Evolutionary conservation across 83 land plant genomes (phyloP).

Genomic region (Thuja plicata): DNA sequence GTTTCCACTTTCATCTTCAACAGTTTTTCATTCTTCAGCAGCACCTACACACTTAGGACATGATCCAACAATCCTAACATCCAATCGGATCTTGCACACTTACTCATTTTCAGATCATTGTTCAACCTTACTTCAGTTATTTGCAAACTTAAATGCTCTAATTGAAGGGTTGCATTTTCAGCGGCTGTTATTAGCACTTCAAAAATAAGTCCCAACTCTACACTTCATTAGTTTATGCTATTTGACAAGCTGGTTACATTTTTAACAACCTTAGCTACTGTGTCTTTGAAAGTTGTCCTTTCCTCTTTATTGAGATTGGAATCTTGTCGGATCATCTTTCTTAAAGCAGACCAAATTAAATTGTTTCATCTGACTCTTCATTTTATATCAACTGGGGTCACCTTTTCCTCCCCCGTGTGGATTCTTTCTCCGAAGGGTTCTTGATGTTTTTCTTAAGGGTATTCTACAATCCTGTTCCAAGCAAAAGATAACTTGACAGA

Average conservation of each 20-base stretch:
- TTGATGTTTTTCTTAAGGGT: background rate
- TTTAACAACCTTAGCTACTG: background rate
- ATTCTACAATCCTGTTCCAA: background rate
- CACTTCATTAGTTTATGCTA: background rate
- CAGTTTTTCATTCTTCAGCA: too few species aligned
- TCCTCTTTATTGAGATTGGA: background rate
- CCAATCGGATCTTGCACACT: too few species aligned
- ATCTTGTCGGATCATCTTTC: background rate
- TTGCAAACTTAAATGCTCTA: background rate
- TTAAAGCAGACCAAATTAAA: background rate
- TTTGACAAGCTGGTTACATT: background rate
- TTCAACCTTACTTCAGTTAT: background rate
- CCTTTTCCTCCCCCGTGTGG: background rate
- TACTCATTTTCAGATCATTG: background rate
- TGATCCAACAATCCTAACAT: too few species aligned
- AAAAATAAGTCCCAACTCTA: background rate
- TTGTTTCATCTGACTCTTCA: background rate
- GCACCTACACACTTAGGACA: too few species aligned
- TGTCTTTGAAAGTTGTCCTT: background rate
- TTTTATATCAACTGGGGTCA: too few species aligned
- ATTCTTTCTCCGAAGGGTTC: background rate
- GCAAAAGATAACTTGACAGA: background rate
- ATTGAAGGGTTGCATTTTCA: background rate
- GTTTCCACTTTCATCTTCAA: too few species aligned
- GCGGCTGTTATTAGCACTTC: background rate